These are phyloP conservation scores for Penicillium coffeae DNA, from an alignment of 495 filamentous ascomycete genomes.

Conservation along the genomic window DNA sequence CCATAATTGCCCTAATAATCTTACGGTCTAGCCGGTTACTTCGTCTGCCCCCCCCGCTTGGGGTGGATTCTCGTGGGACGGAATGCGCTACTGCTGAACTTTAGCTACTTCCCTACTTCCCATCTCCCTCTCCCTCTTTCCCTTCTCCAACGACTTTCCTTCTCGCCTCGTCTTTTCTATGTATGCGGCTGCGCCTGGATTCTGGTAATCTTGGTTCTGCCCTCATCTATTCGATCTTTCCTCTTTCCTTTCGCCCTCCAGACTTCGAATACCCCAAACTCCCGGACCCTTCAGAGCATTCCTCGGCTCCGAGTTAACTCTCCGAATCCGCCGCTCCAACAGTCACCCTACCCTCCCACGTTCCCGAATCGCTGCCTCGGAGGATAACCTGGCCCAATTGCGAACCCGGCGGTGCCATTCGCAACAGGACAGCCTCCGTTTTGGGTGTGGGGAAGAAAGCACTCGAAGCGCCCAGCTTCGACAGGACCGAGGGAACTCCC, in stretches of 20 bases:
- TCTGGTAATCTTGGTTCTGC: not conserved
- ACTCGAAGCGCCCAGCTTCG: conserved; percentile 15
- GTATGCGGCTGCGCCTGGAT: not conserved
- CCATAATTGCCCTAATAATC: conserved; percentile 1
- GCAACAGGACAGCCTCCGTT: conserved; percentile 21
- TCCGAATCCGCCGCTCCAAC: not conserved
- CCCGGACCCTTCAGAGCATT: not conserved
- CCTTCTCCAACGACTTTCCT: not conserved
- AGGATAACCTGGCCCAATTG: conserved; percentile 28
- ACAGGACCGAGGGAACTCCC: conserved; percentile 5
- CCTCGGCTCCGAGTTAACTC: conserved; percentile 3
- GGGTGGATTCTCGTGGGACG: conserved; percentile 16
- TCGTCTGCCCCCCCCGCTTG: conserved; percentile 17
- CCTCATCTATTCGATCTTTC: not conserved
- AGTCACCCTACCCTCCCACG: conserved; percentile 2
- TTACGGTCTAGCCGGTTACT: conserved; percentile 8
- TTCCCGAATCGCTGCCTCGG: conserved; percentile 19
- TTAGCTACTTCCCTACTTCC: not conserved
- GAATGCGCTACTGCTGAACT: conserved; percentile 13
- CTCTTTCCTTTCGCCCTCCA: not conserved
- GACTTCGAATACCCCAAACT: too few relatives aligned
- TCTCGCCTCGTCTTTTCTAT: not conserved
- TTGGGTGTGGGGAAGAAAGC: conserved; percentile 22
- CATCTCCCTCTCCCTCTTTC: not conserved
- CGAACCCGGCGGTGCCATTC: conserved; percentile 19